Percentiles rank a stretch among this genome's conserved stretches.
phyloP scores from a whole-genome alignment of 2,329 filamentous ascomycete genomes.

The Botrytis fabae region DNA sequence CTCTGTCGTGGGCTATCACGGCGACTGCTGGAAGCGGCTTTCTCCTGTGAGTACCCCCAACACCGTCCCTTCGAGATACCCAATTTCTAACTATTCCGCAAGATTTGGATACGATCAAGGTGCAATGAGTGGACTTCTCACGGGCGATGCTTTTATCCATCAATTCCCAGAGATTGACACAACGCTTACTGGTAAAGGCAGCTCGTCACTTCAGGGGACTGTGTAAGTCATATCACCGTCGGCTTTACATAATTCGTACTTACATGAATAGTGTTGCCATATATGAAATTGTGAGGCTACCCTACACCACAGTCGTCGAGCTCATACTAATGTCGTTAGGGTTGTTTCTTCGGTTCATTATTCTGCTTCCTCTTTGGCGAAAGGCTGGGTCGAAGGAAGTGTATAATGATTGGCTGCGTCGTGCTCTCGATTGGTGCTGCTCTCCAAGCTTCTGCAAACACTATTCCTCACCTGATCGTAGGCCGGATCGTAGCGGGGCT shows the following conservation, averaged over 20 bases:
- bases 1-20: slow-evolving; percentile 4
- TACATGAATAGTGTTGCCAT: neutral
- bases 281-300: neutral
- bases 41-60: slow-evolving; percentile 12
- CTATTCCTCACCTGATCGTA: slow-evolving; percentile 54
- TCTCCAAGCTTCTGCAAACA: slow-evolving; percentile 45
- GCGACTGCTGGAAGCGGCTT: slow-evolving; percentile 7
- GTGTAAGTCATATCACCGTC: slow-evolving; percentile 37
- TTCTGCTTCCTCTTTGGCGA: slow-evolving; percentile 45
- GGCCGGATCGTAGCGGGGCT: slow-evolving; percentile 51
- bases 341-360: slow-evolving; percentile 50
- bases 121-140: slow-evolving; percentile 50
- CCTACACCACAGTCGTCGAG: neutral
- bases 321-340: slow-evolving; percentile 42
- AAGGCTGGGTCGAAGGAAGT: slow-evolving; percentile 55
- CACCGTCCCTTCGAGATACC: too few relatives aligned
- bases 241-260: neutral
- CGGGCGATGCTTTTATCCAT: slow-evolving; percentile 25
- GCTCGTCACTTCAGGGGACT: slow-evolving; percentile 48
- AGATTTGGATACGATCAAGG: slow-evolving; percentile 52
- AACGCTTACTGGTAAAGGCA: slow-evolving; percentile 38
- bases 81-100: too few relatives aligned
- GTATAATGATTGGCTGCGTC: slow-evolving; percentile 57
- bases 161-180: slow-evolving; percentile 22
- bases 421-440: slow-evolving; percentile 59